Evolutionary conservation across 2,329 filamentous ascomycete species (phyloP).

Genomic region (Truncatella angustata): DNA sequence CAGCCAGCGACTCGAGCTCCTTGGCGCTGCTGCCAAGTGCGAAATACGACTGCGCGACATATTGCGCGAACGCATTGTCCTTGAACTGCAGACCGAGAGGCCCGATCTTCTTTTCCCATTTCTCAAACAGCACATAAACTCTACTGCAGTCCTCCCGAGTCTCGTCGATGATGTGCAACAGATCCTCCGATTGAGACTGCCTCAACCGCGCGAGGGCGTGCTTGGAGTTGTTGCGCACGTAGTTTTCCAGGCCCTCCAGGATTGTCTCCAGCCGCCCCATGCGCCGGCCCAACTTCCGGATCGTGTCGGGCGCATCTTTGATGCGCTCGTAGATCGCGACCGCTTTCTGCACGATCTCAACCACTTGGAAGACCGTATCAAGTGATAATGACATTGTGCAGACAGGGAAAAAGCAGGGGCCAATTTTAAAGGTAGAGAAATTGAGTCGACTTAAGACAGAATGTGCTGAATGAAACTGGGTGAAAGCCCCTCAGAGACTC

Average conservation of each 20-base stretch:
- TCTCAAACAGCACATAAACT: conserved; percentile 2
- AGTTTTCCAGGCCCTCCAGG: not conserved
- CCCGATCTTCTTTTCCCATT: not conserved
- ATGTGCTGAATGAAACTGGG: no score
- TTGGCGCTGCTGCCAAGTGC: not conserved
- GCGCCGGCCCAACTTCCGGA: conserved; percentile 1
- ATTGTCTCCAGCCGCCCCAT: conserved; percentile 1
- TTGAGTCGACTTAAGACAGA: no score
- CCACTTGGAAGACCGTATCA: conserved; percentile 3
- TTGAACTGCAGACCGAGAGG: not conserved
- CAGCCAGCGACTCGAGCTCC: not conserved
- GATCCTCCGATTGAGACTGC: not conserved
- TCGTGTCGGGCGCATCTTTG: not conserved
- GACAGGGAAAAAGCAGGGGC: no score
- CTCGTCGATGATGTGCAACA: not conserved
- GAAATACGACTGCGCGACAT: not conserved
- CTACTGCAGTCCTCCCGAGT: not conserved
- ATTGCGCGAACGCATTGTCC: not conserved
- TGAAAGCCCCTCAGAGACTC: no score
- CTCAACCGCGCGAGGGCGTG: not conserved
- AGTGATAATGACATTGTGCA: not conserved
- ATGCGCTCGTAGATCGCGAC: conserved; percentile 4
- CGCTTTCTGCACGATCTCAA: conserved; percentile 2
- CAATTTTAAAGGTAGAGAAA: no score
- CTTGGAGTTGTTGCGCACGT: not conserved